Conservation (phyloP, 257 asterid genomes). For the Fraxinus anomala region DNA sequence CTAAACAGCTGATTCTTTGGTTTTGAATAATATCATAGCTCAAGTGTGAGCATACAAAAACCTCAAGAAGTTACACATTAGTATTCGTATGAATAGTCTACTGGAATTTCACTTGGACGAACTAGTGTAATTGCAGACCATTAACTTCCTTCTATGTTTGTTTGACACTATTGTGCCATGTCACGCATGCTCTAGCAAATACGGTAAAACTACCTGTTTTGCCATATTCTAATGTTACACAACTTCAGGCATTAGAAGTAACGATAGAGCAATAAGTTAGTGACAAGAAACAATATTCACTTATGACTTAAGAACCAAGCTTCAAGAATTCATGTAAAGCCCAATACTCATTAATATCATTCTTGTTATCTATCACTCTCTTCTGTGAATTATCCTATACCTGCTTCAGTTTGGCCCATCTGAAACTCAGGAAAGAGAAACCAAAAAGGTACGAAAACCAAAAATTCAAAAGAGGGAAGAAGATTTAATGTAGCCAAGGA, state of each 20-base stretch:
- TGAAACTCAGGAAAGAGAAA: neutral
- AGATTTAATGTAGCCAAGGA: neutral
- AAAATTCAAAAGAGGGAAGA: neutral
- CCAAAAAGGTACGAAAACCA: neutral
- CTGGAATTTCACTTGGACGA: neutral
- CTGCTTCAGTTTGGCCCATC: neutral
- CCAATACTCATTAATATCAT: neutral
- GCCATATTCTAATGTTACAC: neutral
- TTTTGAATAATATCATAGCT: neutral
- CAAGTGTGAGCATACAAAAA: neutral
- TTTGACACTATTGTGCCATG: neutral
- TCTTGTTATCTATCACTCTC: neutral
- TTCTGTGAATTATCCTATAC: neutral
- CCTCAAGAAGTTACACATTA: neutral
- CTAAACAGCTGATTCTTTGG: no score
- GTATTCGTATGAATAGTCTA: no score
- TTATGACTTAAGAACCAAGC: neutral
- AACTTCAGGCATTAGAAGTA: neutral
- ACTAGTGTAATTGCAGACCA: neutral
- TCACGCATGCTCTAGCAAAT: neutral
- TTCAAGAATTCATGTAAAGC: neutral
- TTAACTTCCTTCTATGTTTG: neutral
- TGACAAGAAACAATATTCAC: neutral
- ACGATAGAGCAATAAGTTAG: neutral
- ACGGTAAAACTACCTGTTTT: neutral